phyloP scores from a whole-genome alignment of 2,329 filamentous ascomycete genomes.

The Sporothrix inflata region DNA sequence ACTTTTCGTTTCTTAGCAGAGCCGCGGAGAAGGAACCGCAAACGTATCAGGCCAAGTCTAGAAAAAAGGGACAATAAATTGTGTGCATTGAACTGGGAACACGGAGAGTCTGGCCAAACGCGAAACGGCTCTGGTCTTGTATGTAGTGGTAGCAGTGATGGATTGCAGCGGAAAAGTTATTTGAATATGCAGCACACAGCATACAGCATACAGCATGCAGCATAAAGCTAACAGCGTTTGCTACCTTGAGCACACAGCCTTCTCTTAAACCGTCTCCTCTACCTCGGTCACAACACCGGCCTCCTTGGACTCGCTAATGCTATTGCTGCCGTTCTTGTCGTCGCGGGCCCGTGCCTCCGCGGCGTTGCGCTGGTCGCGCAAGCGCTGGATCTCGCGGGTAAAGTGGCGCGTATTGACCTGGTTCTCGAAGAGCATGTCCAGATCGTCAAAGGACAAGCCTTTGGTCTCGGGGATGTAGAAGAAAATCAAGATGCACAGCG shows the following conservation, averaged over 20 bases:
- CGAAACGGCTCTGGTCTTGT: no score
- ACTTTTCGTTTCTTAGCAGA: no score
- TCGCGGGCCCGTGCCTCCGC: not conserved
- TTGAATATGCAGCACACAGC: no score
- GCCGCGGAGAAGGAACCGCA: no score
- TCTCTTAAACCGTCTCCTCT: conserved; percentile 5
- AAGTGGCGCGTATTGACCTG: conserved; percentile 20
- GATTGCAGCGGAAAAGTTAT: no score
- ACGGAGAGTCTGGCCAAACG: no score
- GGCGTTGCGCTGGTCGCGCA: conserved; percentile 7
- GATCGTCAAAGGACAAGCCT: conserved; percentile 9
- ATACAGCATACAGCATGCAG: no score
- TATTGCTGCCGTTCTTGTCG: not conserved
- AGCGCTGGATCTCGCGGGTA: conserved; percentile 5
- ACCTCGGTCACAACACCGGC: not conserved
- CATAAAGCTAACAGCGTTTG: no score
- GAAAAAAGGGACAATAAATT: no score
- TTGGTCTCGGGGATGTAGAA: conserved; percentile 20
- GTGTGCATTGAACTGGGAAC: no score
- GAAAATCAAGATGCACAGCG: not conserved
- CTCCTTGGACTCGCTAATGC: conserved; percentile 14
- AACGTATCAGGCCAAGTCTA: no score
- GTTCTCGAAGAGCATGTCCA: conserved; percentile 18
- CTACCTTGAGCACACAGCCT: not conserved
- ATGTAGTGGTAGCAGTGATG: no score